Percentiles rank a stretch among this genome's conserved stretches.
Evolutionary conservation across 257 asterid genomes (phyloP).

Genomic region (Mitragyna speciosa): DNA sequence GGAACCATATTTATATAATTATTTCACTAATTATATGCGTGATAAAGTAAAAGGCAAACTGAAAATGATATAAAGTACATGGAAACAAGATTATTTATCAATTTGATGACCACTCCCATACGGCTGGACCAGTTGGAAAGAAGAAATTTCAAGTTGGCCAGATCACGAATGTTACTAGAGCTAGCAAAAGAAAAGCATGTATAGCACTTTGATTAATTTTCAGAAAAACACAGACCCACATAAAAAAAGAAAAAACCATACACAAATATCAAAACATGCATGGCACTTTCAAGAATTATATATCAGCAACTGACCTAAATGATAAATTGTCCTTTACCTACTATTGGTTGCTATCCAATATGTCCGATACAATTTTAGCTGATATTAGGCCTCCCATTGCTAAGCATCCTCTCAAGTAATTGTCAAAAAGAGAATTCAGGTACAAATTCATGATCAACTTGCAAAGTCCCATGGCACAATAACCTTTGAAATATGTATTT

Average conservation of each 20-base stretch:
- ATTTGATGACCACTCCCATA: background rate
- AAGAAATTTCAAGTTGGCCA: conserved; percentile 17
- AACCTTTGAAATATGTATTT: background rate
- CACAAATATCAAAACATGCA: background rate
- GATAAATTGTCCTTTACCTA: conserved; percentile 15
- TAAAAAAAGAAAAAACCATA: background rate
- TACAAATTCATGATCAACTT: background rate
- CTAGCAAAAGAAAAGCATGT: background rate
- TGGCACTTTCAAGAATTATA: background rate
- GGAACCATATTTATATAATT: background rate
- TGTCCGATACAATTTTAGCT: background rate
- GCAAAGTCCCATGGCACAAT: background rate
- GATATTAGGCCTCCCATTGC: background rate
- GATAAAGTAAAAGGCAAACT: conserved; percentile 22
- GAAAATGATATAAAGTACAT: conserved; percentile 36
- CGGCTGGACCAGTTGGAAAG: conserved; percentile 23
- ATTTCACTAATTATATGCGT: background rate
- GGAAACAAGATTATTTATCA: conserved; percentile 18
- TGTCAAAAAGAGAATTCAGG: background rate
- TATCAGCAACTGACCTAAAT: conserved; percentile 8
- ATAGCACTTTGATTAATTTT: background rate
- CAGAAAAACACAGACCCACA: background rate
- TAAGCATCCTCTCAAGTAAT: background rate
- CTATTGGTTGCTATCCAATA: background rate
- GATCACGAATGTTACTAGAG: conserved; percentile 2